Evolutionary conservation across 164 flowering plant genomes (phyloP).

Genomic region (Umbellularia californica): DNA sequence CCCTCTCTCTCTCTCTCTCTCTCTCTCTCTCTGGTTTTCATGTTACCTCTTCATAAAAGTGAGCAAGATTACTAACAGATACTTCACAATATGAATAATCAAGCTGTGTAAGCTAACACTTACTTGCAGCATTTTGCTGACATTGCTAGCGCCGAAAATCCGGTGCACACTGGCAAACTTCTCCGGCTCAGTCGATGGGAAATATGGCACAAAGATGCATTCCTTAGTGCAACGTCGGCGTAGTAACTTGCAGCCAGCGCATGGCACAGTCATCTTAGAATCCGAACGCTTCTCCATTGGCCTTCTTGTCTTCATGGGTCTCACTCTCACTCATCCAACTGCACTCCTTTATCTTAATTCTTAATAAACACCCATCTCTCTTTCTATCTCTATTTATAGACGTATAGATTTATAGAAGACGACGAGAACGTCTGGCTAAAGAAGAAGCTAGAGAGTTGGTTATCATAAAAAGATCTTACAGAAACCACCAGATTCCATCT

Average conservation of each 20-base stretch:
- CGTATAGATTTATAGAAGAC: neutral
- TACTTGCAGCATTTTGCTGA: constrained; percentile 89
- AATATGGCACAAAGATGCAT: constrained; percentile 19
- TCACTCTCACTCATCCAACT: constrained; percentile 3
- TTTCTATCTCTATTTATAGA: neutral
- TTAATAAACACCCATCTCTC: too few species aligned
- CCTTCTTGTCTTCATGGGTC: neutral
- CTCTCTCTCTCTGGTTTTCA: too few species aligned
- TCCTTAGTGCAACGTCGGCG: constrained; percentile 17
- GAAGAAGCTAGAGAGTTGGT: neutral
- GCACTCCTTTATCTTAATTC: neutral
- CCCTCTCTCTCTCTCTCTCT: too few species aligned
- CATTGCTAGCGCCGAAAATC: constrained; percentile 84
- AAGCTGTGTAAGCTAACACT: neutral
- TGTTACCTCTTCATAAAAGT: too few species aligned
- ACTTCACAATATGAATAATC: too few species aligned
- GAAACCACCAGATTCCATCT: neutral
- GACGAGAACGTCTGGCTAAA: too few species aligned
- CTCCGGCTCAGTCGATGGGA: constrained; percentile 52
- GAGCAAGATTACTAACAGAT: too few species aligned
- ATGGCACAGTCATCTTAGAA: constrained; percentile 4
- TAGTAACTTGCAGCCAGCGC: constrained; percentile 18
- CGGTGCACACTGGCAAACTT: constrained; percentile 79
- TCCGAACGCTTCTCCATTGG: neutral
- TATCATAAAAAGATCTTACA: neutral